Evolutionary conservation across 805 yeast genomes (phyloP), one percentile per base, ranked within the genome.

Genomic region (Yarrowia deformans): DNA sequence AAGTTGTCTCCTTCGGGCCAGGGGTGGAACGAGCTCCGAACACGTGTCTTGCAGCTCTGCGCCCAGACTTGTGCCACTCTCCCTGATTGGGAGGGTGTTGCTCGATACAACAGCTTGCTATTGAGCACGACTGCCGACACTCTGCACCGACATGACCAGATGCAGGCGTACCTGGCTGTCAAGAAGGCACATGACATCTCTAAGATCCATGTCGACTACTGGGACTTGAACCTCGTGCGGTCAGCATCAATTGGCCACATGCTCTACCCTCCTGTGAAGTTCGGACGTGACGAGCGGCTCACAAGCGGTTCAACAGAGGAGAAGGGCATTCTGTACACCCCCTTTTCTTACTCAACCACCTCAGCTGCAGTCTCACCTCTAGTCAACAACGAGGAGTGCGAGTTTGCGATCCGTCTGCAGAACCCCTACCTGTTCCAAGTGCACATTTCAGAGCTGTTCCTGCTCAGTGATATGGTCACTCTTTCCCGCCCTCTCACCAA

Each of bases 391-490:
- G 97, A 92, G 67, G 80, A 84, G 5, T 84, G 85, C 13, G 89
- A 87, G 69, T 80, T 90, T 18, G 75, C 80, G 7, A 79, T 91
- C 1, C 79, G 81, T 3, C 74, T 93, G 9, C 93, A 90, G 74
- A 94, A 94, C 75, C 97, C 97, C 9, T 91, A 87, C 78, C 84
- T 85, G 7, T 91, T 91, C 77, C 91, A 89, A 50, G 79, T 93
- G 14, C 88, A 85, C 46, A 79, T 93, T 6, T 80, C 81, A 19
- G 75, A 78, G 63, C 63, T 77, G 34, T 52, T 63, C 5, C 70
- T 79, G 10, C 73, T 77, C 5, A 70, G 75, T 29, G 69, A 71
- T 4, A 71, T 71, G 3, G 74, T 71, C 8, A 70, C 71, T 16
- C 69, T 77, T 2, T 72, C 75, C 7, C 40, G 69, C 4, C 61